Percentiles rank a stretch among this genome's conserved stretches.
Conservation (phyloP, 164 flowering plant species). For the Magnolia changhungtana region DNA sequence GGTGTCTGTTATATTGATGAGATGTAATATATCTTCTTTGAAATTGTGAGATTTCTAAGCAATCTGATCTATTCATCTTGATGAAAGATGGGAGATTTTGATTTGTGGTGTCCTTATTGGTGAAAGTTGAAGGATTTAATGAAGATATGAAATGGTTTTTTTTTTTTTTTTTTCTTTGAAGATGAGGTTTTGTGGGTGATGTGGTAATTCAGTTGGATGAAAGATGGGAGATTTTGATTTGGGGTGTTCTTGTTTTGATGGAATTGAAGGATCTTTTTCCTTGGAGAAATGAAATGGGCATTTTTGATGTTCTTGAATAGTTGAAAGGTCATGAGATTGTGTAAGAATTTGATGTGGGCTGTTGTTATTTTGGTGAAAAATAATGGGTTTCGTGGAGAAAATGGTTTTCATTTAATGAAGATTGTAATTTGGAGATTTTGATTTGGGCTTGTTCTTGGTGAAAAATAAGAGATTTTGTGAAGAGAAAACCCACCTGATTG, state of each 20-base stretch:
- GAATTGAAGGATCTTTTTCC: no score
- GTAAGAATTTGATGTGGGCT: conserved; percentile 13
- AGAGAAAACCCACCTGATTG: no score
- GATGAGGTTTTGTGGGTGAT: neutral
- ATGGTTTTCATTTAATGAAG: neutral
- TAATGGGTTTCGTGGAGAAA: neutral
- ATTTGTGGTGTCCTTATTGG: neutral
- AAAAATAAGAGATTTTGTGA: neutral
- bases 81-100: neutral
- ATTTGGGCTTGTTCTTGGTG: neutral
- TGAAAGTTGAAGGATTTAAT: neutral
- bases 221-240: neutral
- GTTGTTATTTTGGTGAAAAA: conserved; percentile 15
- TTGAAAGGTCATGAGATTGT: neutral
- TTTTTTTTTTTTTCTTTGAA: no score
- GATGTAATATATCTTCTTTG: neutral
- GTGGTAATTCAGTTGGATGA: no score
- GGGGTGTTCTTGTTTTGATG: neutral
- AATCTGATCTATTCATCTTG: neutral
- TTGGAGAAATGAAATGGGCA: neutral
- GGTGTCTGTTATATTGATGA: neutral
- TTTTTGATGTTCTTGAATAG: neutral
- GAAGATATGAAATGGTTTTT: no score
- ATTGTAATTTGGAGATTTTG: neutral
- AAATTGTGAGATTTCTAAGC: conserved; percentile 12